phyloP scores from a whole-genome alignment of 208 protist species.

The Wallacemonas rigidus region DNA sequence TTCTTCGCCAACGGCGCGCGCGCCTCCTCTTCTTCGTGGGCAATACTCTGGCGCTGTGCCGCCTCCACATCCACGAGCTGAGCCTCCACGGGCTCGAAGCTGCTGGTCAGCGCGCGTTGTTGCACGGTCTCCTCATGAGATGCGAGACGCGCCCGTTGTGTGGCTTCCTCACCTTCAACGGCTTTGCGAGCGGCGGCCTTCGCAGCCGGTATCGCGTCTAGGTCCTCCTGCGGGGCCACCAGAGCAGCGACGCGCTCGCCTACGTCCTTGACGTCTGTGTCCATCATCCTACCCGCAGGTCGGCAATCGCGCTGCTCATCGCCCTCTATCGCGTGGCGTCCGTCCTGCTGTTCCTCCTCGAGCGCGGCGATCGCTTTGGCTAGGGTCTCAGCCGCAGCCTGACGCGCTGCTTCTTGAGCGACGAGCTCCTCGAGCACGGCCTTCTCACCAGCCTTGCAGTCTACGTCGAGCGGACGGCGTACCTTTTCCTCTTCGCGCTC shows the following conservation, averaged over 20 bases:
- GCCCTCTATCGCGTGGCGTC: slow-evolving; percentile 10
- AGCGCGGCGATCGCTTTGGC: not conserved
- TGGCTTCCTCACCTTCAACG: slow-evolving; percentile 5
- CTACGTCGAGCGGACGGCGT: not conserved
- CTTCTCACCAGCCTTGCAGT: not conserved
- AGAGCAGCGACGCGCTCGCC: not conserved
- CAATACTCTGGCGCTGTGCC: not conserved
- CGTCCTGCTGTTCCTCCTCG: not conserved
- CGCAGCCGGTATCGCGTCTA: not conserved
- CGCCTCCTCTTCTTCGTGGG: not conserved
- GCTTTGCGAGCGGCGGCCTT: slow-evolving; percentile 9
- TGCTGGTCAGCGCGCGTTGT: slow-evolving; percentile 9
- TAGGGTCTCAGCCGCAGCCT: not conserved
- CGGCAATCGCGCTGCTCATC: slow-evolving; percentile 16
- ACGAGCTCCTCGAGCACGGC: slow-evolving; percentile 13
- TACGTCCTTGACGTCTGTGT: slow-evolving; percentile 2
- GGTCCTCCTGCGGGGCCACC: not conserved
- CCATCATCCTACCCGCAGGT: not conserved
- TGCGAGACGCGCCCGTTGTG: slow-evolving; percentile 2
- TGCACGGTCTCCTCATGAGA: not conserved
- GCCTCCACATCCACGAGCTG: not conserved
- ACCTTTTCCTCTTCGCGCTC: slow-evolving; percentile 11
- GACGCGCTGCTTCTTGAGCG: slow-evolving; percentile 17
- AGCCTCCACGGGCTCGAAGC: not conserved
- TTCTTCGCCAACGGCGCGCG: slow-evolving; percentile 10